Evolutionary conservation across 495 filamentous ascomycete genomes (phyloP), one percentile per base, ranked within the genome.

Genomic region (Xylaria cubensis): DNA sequence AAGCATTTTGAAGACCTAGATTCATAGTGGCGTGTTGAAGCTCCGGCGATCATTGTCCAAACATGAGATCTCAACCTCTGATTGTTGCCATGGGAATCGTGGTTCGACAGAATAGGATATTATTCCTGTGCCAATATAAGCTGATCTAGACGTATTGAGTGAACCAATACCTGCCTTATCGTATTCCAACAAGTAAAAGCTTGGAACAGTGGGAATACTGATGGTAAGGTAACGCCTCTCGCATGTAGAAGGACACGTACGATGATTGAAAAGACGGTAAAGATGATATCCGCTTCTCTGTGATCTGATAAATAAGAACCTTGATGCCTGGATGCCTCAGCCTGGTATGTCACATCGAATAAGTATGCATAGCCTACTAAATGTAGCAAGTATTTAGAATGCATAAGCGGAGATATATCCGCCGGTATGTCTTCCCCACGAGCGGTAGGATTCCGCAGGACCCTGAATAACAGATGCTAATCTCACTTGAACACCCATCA

Each of bases 381-480:
- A 44, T 26, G 8, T 41, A 26, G n/a, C 29, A 64, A 39, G 32
- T 61, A 12, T 13, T n/a, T 44, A 56, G 65, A 56, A 55, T 67
- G 36, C 65, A 51, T 21, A 67, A 56, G 7, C 48, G 17, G 50
- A 67, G 32, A 50, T 13, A 29, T 41, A 56, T 17, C 36, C 34
- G 55, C 65, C 65, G 61, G 26, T 26, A 15, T 24, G 8, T 44
- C 50, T 56, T 53, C 32, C 48, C 65, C 65, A 44, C 21, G n/a
- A 29, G 48, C 65, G 65, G 48, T 67, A 29, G 50, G n/a, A 56
- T 67, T 67, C 50, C 50, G 50, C 48, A 13, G 65, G 4, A 10
- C 26, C 21, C 34, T 39, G 34, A 42, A 56, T 41, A 36, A 3
- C 36, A 67, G 48, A 29, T 32, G 34, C 13, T 3, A 50, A 67